These are phyloP conservation scores for Psophocarpus tetragonolobus DNA, from an alignment of 306 rosid species.

Conservation along the genomic window DNA sequence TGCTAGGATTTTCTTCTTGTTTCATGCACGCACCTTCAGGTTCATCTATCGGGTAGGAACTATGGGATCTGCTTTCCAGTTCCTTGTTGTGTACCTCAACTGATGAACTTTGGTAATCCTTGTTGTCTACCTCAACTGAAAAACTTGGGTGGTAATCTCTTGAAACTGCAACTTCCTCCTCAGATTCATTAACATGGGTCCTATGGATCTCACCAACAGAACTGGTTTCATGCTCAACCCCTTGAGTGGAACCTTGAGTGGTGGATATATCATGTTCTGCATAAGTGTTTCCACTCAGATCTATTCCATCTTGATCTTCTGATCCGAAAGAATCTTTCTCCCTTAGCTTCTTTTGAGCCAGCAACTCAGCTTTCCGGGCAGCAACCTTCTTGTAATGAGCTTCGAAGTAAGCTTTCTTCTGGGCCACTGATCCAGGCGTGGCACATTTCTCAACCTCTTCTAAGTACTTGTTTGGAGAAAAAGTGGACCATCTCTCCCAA, in stretches of 20 bases:
- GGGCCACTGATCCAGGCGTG: conserved; percentile 95
- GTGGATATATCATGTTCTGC: conserved; percentile 40
- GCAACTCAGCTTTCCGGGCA: conserved; percentile 76
- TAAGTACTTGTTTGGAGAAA: conserved; percentile 88
- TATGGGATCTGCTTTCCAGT: conserved; percentile 35
- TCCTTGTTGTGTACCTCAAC: conserved; percentile 49
- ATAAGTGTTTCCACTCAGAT: conserved; percentile 45
- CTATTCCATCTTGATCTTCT: conserved; percentile 47
- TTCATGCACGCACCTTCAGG: conserved; percentile 42
- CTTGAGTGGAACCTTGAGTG: conserved; percentile 33
- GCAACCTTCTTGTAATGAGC: conserved; percentile 96
- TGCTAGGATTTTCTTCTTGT: conserved; percentile 40
- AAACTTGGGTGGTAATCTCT: conserved; percentile 41
- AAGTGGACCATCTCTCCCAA: conserved; percentile 98
- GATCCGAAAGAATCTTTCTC: conserved; percentile 45
- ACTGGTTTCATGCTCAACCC: conserved; percentile 27
- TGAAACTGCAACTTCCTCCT: conserved; percentile 44
- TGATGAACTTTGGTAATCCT: conserved; percentile 38
- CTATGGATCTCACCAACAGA: conserved; percentile 38
- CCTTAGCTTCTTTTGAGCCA: conserved; percentile 63
- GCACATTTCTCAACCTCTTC: conserved; percentile 98
- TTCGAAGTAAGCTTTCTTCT: conserved; percentile 92
- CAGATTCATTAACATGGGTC: conserved; percentile 34
- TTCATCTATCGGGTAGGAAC: conserved; percentile 42
- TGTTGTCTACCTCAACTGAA: conserved; percentile 40